Conservation (phyloP, 139 green algal species). For the Micractinium conductrix region DNA sequence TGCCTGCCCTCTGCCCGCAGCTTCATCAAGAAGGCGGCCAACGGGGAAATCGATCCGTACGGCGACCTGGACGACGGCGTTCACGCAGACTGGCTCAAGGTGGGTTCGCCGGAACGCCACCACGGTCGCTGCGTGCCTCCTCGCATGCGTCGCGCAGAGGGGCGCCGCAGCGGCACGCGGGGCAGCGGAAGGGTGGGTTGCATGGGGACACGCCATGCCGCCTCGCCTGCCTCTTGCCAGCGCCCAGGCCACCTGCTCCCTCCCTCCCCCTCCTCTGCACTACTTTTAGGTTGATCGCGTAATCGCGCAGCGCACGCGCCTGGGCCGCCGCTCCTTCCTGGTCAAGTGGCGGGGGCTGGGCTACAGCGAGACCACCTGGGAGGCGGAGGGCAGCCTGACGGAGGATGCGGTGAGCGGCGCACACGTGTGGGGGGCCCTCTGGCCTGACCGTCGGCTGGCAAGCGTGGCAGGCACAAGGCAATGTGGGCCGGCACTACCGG, state of each 20-base stretch:
- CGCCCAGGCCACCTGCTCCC: not conserved
- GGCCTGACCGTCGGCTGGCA: no score
- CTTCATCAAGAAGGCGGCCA: not conserved
- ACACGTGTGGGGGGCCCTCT: not conserved
- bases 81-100: conserved; percentile 48
- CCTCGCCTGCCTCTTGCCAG: no score
- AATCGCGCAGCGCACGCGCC: conserved; percentile 32
- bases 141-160: no score
- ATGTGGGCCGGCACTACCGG: no score
- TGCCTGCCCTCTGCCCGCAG: no score
- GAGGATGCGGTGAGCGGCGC: conserved; percentile 31
- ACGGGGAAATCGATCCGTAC: conserved; percentile 36
- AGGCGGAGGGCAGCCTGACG: conserved; percentile 57
- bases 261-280: not conserved
- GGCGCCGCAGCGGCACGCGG: no score
- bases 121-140: no score
- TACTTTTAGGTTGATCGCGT: conserved; percentile 46
- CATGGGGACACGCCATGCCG: no score
- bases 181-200: no score
- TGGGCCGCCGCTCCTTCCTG: conserved; percentile 50
- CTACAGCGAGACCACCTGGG: conserved; percentile 86
- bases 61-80: conserved; percentile 54
- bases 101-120: no score
- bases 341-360: conserved; percentile 84
- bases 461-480: no score